These are phyloP conservation scores for Wolfiporia cocos DNA, from an alignment of 1,284 basidiomycete genomes.

Conservation along the genomic window DNA sequence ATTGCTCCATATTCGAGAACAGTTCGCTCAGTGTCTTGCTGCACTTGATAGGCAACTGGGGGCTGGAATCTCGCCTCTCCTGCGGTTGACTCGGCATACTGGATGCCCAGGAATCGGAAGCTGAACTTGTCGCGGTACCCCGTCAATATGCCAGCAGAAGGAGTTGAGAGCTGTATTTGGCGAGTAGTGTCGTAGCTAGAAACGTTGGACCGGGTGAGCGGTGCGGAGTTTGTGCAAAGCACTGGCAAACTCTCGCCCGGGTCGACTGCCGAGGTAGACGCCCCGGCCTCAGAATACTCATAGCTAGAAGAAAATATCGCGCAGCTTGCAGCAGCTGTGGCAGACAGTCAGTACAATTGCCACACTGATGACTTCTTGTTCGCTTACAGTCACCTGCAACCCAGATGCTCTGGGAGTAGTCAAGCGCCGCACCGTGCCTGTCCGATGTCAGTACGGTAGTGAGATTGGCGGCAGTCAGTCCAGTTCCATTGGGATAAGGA, in stretches of 20 bases:
- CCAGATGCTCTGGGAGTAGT: constrained; percentile 3
- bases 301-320: constrained; percentile 6
- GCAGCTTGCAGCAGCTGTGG: not conserved
- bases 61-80: constrained; percentile 7
- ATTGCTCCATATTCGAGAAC: constrained; percentile 8
- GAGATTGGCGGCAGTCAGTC: constrained; percentile 7
- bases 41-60: constrained; percentile 1
- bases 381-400: constrained; percentile 4
- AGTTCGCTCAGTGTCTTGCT: not conserved
- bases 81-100: constrained; percentile 9
- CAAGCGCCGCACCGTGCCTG: constrained; percentile 6
- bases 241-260: constrained; percentile 3
- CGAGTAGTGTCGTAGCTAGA: constrained; percentile 10
- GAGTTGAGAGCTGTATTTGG: constrained; percentile 9
- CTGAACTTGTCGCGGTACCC: constrained; percentile 13
- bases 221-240: constrained; percentile 13
- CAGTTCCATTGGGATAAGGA: constrained; percentile 4
- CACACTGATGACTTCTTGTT: not conserved
- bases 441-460: constrained; percentile 5
- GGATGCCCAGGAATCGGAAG: constrained; percentile 11
- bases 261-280: not conserved
- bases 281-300: not conserved
- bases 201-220: constrained; percentile 11
- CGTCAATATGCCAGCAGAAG: constrained; percentile 5
- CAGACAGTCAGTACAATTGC: not conserved